These are phyloP conservation scores for Harringtonia aguacate DNA, from an alignment of 2,329 filamentous ascomycete species.

Conservation along the genomic window DNA sequence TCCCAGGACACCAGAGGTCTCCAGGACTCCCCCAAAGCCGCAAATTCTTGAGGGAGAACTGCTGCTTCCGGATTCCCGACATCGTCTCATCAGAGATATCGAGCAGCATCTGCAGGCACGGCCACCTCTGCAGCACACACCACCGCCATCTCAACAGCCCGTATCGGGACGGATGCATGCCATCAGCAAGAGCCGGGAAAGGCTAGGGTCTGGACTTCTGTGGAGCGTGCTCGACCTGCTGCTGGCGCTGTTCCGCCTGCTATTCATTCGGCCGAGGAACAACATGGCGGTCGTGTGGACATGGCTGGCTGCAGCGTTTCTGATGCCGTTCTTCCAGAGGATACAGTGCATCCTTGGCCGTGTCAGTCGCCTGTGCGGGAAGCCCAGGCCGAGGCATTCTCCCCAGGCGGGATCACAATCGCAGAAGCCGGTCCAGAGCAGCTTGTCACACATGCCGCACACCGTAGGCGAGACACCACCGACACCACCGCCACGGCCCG, in stretches of 20 bases:
- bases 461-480: too few relatives aligned
- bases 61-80: too few relatives aligned
- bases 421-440: too few relatives aligned
- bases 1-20: too few relatives aligned
- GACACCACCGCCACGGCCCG: neutral
- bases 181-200: neutral
- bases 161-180: neutral
- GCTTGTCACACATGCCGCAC: too few relatives aligned
- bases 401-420: too few relatives aligned
- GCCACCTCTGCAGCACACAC: neutral
- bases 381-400: too few relatives aligned
- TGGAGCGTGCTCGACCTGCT: neutral
- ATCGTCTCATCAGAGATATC: too few relatives aligned
- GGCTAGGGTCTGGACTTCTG: neutral
- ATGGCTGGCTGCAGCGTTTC: neutral
- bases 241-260: neutral
- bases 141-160: neutral
- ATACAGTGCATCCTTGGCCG: neutral
- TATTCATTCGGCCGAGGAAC: neutral
- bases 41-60: too few relatives aligned
- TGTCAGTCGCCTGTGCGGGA: neutral
- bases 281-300: neutral
- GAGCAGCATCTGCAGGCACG: neutral
- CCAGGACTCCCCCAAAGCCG: too few relatives aligned
- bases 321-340: neutral